A percentile compares a stretch with the other conserved stretches of the same genome.
phyloP scores from a whole-genome alignment of 2,329 filamentous ascomycete species.

The Beauveria pseudobassiana region DNA sequence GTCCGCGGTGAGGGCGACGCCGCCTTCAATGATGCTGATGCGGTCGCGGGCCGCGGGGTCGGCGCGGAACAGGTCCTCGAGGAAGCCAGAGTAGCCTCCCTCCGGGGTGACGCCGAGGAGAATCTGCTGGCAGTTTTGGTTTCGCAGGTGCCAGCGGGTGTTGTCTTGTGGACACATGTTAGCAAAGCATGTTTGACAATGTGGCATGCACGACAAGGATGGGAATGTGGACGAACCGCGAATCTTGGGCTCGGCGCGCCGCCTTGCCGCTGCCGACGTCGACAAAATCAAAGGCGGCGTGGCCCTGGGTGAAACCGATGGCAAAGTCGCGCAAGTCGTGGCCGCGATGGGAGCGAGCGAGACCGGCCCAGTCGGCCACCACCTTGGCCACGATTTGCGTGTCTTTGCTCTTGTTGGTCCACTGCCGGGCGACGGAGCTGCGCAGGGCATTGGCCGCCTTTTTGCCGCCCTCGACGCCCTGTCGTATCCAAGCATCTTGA shows the following conservation, averaged over 20 bases:
- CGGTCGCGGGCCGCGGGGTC: conserved; percentile 35
- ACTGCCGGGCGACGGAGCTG: conserved; percentile 39
- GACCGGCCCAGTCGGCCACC: conserved; percentile 45
- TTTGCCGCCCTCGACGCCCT: conserved; percentile 49
- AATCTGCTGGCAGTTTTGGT: conserved; percentile 54
- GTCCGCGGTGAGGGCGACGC: conserved; percentile 38
- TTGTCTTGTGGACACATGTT: conserved; percentile 29
- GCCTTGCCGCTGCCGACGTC: conserved; percentile 52
- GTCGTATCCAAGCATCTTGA: conserved; percentile 44
- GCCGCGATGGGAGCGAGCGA: conserved; percentile 41
- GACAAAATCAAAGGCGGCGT: conserved; percentile 55
- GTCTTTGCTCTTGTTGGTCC: conserved; percentile 34
- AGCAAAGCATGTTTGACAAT: background rate
- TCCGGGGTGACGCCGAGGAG: conserved; percentile 57
- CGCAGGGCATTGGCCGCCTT: conserved; percentile 43
- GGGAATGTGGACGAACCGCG: conserved; percentile 36
- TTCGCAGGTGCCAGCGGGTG: conserved; percentile 49
- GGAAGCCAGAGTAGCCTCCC: conserved; percentile 50
- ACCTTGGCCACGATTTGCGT: conserved; percentile 50
- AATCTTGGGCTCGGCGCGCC: conserved; percentile 52
- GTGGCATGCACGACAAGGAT: background rate
- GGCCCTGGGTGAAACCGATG: conserved; percentile 51
- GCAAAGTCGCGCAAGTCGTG: conserved; percentile 50
- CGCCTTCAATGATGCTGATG: conserved; percentile 48
- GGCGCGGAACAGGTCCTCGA: conserved; percentile 46